phyloP scores from a whole-genome alignment of 306 rosid species.

The Alnus glutinosa region DNA sequence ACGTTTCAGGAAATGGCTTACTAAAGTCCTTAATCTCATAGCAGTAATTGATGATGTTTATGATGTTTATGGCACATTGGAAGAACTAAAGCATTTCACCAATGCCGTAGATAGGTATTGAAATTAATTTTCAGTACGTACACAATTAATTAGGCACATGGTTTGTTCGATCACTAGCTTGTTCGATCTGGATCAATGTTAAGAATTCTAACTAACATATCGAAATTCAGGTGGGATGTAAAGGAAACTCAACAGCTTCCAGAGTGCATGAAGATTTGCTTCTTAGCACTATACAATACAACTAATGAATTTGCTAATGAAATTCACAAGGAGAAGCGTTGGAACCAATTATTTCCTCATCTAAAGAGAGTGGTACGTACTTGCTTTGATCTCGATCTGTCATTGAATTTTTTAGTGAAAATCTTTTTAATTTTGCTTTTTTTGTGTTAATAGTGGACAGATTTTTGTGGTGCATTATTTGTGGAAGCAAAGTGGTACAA shows the following conservation, averaged over 20 bases:
- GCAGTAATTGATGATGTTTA: slow-evolving; percentile 58
- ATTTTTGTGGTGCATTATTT: not conserved
- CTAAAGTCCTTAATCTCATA: slow-evolving; percentile 50
- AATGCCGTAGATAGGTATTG: slow-evolving; percentile 45
- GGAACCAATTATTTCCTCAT: not conserved
- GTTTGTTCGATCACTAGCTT: too few species aligned
- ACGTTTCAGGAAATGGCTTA: slow-evolving; percentile 59
- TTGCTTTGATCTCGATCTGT: too few species aligned
- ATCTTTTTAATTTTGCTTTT: not conserved
- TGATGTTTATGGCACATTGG: slow-evolving; percentile 55
- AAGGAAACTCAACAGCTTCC: not conserved
- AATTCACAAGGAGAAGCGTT: not conserved
- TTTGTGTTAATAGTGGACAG: not conserved
- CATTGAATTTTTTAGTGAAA: not conserved
- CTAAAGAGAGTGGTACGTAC: not conserved
- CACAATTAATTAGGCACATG: too few species aligned
- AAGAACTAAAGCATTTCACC: slow-evolving; percentile 60
- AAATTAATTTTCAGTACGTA: too few species aligned
- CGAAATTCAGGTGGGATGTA: not conserved
- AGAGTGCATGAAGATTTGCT: not conserved
- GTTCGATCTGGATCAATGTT: too few species aligned
- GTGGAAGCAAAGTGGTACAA: slow-evolving; percentile 1
- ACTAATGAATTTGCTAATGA: not conserved
- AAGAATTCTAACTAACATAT: too few species aligned
- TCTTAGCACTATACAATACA: not conserved